phyloP scores from a whole-genome alignment of 2,329 filamentous ascomycete species.

The Epichloe baconii region DNA sequence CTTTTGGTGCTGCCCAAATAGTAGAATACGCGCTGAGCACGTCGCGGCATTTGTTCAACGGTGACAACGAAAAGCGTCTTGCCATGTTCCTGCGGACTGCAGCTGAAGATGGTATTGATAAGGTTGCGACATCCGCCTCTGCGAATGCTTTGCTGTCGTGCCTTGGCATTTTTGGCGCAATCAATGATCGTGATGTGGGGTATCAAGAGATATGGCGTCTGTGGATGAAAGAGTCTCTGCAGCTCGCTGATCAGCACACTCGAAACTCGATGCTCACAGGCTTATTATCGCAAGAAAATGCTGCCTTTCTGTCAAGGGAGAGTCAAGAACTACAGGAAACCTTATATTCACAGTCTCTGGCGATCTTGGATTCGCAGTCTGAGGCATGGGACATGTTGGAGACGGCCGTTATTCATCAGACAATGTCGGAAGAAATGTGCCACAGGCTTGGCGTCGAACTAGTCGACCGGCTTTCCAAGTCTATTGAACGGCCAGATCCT shows the following conservation, averaged over 20 bases:
- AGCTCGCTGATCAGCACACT: slow-evolving; percentile 11
- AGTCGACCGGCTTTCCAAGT: slow-evolving; percentile 19
- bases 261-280: slow-evolving; percentile 24
- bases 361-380: slow-evolving; percentile 21
- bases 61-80: slow-evolving; percentile 21
- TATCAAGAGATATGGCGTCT: slow-evolving; percentile 32
- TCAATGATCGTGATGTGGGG: slow-evolving; percentile 21
- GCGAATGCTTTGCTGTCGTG: slow-evolving; percentile 51
- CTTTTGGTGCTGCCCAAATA: slow-evolving; percentile 39
- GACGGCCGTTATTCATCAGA: slow-evolving; percentile 30
- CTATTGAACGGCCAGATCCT: slow-evolving; percentile 15
- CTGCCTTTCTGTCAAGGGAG: slow-evolving; percentile 24
- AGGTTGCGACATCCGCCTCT: slow-evolving; percentile 56
- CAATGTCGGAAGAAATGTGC: slow-evolving; percentile 23
- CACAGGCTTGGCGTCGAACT: slow-evolving; percentile 23
- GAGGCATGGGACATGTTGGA: slow-evolving; percentile 34
- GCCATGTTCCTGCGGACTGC: slow-evolving; percentile 34
- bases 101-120: slow-evolving; percentile 39
- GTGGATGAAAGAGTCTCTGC: slow-evolving; percentile 30
- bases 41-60: slow-evolving; percentile 28
- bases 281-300: slow-evolving; percentile 33
- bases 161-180: slow-evolving; percentile 42
- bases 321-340: slow-evolving; percentile 32
- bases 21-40: slow-evolving; percentile 26
- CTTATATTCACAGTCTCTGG: slow-evolving; percentile 27